Conservation (phyloP, 2,329 filamentous ascomycete species). For the Tolypocladium paradoxum region DNA sequence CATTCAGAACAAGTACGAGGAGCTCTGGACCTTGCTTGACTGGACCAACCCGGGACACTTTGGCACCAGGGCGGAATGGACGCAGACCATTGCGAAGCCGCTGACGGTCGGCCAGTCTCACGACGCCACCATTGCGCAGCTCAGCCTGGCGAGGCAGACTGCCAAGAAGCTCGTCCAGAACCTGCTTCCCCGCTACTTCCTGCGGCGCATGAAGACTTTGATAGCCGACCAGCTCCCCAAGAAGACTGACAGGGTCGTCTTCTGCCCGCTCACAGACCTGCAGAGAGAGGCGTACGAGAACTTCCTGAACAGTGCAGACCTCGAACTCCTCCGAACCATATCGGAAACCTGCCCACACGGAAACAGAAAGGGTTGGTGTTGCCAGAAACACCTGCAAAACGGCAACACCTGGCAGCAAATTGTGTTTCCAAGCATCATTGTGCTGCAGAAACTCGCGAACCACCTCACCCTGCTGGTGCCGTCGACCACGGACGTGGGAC, state of each 20-base stretch:
- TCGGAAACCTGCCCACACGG: constrained; percentile 57
- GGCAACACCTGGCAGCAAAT: constrained; percentile 61
- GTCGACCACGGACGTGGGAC: constrained; percentile 45
- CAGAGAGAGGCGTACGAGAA: constrained; percentile 77
- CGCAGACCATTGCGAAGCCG: constrained; percentile 63
- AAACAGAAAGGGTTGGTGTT: constrained; percentile 69
- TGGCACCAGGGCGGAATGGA: constrained; percentile 62
- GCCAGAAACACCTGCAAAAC: constrained; percentile 46
- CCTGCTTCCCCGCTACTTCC: constrained; percentile 78
- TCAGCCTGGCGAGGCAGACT: constrained; percentile 70
- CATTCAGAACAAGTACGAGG: constrained; percentile 96
- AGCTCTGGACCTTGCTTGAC: constrained; percentile 90
- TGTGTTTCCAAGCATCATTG: constrained; percentile 77
- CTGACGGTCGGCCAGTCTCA: constrained; percentile 85
- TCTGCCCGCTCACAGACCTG: constrained; percentile 76
- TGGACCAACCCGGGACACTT: constrained; percentile 84
- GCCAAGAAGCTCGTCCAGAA: constrained; percentile 80
- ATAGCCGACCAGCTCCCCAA: constrained; percentile 89
- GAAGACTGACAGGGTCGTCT: constrained; percentile 89
- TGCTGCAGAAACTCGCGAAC: constrained; percentile 80
- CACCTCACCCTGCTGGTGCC: constrained; percentile 87
- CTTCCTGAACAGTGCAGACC: constrained; percentile 58
- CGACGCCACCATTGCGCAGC: constrained; percentile 73
- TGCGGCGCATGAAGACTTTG: constrained; percentile 83
- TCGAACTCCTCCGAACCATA: constrained; percentile 57